Conservation (phyloP, 2,329 filamentous ascomycete genomes). For the Camptophora hylomeconis region DNA sequence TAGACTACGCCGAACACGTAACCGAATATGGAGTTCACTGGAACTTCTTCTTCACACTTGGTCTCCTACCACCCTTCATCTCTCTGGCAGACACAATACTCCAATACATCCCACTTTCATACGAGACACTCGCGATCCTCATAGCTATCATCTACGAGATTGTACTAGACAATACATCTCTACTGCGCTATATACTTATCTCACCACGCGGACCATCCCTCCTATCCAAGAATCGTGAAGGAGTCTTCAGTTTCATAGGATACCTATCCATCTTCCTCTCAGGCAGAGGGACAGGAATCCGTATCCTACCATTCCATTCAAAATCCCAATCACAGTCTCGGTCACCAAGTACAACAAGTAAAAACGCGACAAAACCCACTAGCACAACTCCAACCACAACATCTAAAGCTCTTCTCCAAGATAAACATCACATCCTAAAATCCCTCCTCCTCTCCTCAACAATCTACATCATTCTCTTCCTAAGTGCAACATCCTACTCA, state of each 20-base stretch:
- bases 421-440: conserved; percentile 5
- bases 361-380: conserved; percentile 1
- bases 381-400: not conserved
- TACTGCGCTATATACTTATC: conserved; percentile 72
- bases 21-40: conserved; percentile 97
- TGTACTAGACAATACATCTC: conserved; percentile 58
- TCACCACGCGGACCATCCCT: conserved; percentile 62
- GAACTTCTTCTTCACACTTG: conserved; percentile 99
- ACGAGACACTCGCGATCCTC: conserved; percentile 58
- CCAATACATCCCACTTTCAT: conserved; percentile 58
- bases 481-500: conserved; percentile 54
- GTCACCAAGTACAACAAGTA: not conserved
- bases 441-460: conserved; percentile 8
- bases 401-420: not conserved
- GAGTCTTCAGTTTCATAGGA: conserved; percentile 85
- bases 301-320: conserved; percentile 48
- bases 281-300: conserved; percentile 71
- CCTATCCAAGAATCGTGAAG: conserved; percentile 83
- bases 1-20: conserved; percentile 95
- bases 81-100: conserved; percentile 55
- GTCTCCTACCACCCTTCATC: conserved; percentile 75
- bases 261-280: conserved; percentile 92
- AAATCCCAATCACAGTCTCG: not conserved
- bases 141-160: conserved; percentile 61
- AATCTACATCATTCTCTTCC: conserved; percentile 52